Conservation (phyloP, 2,329 filamentous ascomycete genomes). For the Nannizziopsis barbatae region DNA sequence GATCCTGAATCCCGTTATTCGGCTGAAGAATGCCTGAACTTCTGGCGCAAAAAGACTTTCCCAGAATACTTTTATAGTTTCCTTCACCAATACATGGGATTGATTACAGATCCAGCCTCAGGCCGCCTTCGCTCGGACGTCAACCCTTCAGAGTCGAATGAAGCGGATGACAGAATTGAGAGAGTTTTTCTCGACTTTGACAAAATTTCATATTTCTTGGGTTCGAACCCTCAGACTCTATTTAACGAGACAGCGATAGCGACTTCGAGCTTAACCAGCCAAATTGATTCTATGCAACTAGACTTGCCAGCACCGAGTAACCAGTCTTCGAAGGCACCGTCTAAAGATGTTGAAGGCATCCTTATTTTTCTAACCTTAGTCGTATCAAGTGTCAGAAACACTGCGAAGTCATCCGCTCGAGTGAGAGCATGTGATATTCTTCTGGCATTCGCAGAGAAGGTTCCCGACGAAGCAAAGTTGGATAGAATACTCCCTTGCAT, state of each 20-base stretch:
- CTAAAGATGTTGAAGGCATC: conserved; percentile 72
- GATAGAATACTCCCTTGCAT: conserved; percentile 88
- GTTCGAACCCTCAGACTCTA: conserved; percentile 49
- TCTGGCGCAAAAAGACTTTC: conserved; percentile 86
- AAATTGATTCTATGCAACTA: conserved; percentile 59
- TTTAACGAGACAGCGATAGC: conserved; percentile 24
- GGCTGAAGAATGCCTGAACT: conserved; percentile 84
- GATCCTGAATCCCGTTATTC: conserved; percentile 86
- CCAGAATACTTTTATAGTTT: conserved; percentile 97
- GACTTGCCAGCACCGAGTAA: conserved; percentile 80
- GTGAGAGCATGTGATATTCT: conserved; percentile 84
- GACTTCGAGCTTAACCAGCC: conserved; percentile 26
- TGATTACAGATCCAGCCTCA: conserved; percentile 82
- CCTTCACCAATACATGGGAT: conserved; percentile 91
- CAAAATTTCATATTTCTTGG: conserved; percentile 91
- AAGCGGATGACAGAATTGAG: conserved; percentile 89
- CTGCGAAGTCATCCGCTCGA: conserved; percentile 74
- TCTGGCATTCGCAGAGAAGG: conserved; percentile 75
- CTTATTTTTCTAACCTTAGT: conserved; percentile 84
- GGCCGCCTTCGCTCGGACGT: conserved; percentile 62
- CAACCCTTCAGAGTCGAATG: conserved; percentile 60
- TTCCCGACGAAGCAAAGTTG: conserved; percentile 91
- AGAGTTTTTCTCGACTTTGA: conserved; percentile 91
- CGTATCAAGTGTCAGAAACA: conserved; percentile 78
- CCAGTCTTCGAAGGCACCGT: conserved; percentile 49